Conservation (phyloP, 345 rosid genomes). For the Melaleuca alternifolia region DNA sequence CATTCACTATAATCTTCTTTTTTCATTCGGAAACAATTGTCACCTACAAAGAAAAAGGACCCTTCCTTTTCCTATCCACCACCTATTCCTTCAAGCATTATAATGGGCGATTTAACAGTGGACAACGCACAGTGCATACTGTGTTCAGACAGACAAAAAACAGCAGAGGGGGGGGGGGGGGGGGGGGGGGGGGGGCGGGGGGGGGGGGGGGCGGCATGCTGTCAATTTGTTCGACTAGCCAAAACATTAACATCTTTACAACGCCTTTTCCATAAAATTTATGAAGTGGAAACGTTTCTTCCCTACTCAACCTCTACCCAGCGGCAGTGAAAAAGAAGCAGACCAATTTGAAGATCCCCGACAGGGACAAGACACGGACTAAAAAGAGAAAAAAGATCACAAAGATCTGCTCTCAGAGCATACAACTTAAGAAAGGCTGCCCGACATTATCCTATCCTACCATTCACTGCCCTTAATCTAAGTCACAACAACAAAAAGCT, state of each 20-base stretch:
- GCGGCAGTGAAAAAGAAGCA: not conserved
- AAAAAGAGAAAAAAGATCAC: not conserved
- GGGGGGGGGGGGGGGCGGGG: no score
- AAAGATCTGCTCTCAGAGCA: not conserved
- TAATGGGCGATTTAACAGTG: not conserved
- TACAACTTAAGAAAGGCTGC: not conserved
- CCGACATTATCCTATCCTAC: not conserved
- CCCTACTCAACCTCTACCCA: not conserved
- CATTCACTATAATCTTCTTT: not conserved
- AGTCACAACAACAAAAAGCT: slow-evolving; percentile 10
- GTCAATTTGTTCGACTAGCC: not conserved
- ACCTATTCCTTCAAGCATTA: not conserved
- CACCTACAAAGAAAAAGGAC: not conserved
- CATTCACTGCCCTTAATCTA: slow-evolving; percentile 11
- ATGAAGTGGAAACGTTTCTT: not conserved
- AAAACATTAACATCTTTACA: not conserved
- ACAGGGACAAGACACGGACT: not conserved
- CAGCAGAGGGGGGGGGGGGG: no score
- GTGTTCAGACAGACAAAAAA: no score
- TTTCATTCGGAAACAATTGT: not conserved
- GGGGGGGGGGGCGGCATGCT: not conserved
- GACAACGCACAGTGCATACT: not conserved
- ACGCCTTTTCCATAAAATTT: not conserved
- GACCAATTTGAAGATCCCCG: not conserved
- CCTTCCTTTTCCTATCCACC: not conserved